Evolutionary conservation across 2,329 filamentous ascomycete genomes (phyloP).

Genomic region (Venturia nashicola): DNA sequence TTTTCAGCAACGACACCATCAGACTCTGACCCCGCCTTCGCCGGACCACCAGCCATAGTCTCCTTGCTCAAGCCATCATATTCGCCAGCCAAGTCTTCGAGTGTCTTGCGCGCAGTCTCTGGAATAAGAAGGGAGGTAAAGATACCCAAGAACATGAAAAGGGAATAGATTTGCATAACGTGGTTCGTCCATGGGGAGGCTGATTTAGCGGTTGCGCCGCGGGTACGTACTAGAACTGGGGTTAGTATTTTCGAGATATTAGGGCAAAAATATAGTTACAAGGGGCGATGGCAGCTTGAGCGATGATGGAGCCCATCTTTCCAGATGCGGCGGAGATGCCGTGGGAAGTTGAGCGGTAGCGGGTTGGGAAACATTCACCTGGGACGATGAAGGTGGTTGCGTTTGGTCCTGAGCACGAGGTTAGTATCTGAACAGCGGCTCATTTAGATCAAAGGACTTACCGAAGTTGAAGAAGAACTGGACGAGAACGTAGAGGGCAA

Average conservation of each 20-base stretch:
- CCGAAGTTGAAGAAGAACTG: slow-evolving; percentile 44
- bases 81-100: slow-evolving; percentile 60
- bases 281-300: slow-evolving; percentile 37
- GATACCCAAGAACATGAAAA: slow-evolving; percentile 67
- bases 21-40: not conserved
- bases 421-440: slow-evolving; percentile 19
- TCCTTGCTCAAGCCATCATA: slow-evolving; percentile 12
- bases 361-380: slow-evolving; percentile 39
- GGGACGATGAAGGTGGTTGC: slow-evolving; percentile 40
- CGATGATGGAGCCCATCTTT: slow-evolving; percentile 37
- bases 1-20: not conserved
- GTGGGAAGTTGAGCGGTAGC: slow-evolving; percentile 35
- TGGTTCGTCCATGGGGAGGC: slow-evolving; percentile 54
- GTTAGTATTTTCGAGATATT: no score
- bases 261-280: slow-evolving; percentile 10
- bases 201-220: slow-evolving; percentile 31
- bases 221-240: slow-evolving; percentile 27
- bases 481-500: slow-evolving; percentile 35
- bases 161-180: slow-evolving; percentile 64
- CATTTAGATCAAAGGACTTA: not conserved
- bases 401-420: slow-evolving; percentile 31
- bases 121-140: slow-evolving; percentile 59
- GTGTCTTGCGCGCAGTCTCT: slow-evolving; percentile 61
- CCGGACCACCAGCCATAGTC: not conserved
- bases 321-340: slow-evolving; percentile 36